Evolutionary conservation across 2,329 filamentous ascomycete species (phyloP).

Genomic region (Biscogniauxia sp.): DNA sequence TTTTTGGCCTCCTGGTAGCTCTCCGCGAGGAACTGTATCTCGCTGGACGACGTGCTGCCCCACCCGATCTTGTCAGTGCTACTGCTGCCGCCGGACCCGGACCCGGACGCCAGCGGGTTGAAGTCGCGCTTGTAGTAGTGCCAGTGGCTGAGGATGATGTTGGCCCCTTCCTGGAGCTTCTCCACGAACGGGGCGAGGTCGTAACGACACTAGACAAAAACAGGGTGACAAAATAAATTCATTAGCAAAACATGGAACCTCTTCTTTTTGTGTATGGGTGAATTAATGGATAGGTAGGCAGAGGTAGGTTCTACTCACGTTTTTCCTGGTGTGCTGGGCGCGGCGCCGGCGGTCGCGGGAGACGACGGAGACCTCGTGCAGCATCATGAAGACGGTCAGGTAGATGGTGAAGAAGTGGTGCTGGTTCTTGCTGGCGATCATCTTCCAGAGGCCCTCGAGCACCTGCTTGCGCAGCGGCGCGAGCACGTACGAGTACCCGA

Average conservation of each 20-base stretch:
- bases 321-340: slow-evolving; percentile 36
- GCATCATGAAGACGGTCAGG: slow-evolving; percentile 31
- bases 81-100: slow-evolving; percentile 21
- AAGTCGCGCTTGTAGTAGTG: slow-evolving; percentile 46
- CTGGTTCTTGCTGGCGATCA: slow-evolving; percentile 29
- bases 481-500: slow-evolving; percentile 24
- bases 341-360: slow-evolving; percentile 37
- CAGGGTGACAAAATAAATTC: no score
- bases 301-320: no score
- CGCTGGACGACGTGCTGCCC: slow-evolving; percentile 28
- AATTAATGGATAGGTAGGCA: no score
- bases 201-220: slow-evolving; percentile 32
- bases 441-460: slow-evolving; percentile 26
- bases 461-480: slow-evolving; percentile 21
- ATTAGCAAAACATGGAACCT: no score
- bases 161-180: slow-evolving; percentile 44
- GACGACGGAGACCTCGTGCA: slow-evolving; percentile 38
- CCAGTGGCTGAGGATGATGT: slow-evolving; percentile 48
- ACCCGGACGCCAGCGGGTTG: slow-evolving; percentile 28
- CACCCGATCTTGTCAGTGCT: slow-evolving; percentile 28
- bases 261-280: no score
- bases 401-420: slow-evolving; percentile 30
- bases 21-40: slow-evolving; percentile 34
- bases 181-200: slow-evolving; percentile 41
- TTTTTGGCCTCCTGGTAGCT: slow-evolving; percentile 27